Percentiles rank a stretch among this genome's conserved stretches.
Evolutionary conservation across 306 rosid species (phyloP).

Genomic region (Vicia villosa): DNA sequence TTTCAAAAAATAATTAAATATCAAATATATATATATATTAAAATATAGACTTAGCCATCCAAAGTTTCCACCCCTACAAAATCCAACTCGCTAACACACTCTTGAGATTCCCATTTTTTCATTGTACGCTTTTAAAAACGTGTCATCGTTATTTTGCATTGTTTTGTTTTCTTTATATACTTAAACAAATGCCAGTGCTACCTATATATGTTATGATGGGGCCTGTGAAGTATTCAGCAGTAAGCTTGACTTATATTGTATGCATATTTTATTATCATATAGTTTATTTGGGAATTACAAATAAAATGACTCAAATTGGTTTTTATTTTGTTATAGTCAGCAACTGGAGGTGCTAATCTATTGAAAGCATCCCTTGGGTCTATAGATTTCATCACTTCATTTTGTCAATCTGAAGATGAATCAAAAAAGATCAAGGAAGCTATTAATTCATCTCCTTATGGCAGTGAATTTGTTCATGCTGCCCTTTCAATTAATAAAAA

Average conservation of each 20-base stretch:
- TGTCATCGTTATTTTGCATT: slow-evolving; percentile 10
- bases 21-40: no score
- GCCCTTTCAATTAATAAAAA: slow-evolving; percentile 84
- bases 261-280: slow-evolving; percentile 15
- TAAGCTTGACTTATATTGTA: background rate
- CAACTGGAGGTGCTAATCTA: slow-evolving; percentile 57
- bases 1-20: no score
- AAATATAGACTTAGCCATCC: no score
- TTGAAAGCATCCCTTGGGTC: slow-evolving; percentile 91
- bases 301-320: slow-evolving; percentile 41
- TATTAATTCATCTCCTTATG: slow-evolving; percentile 75
- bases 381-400: slow-evolving; percentile 89
- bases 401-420: slow-evolving; percentile 70
- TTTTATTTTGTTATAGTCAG: slow-evolving; percentile 62
- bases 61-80: no score
- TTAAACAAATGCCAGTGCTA: slow-evolving; percentile 19
- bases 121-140: background rate
- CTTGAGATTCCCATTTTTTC: slow-evolving; percentile 16
- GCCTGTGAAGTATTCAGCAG: background rate
- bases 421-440: slow-evolving; percentile 81
- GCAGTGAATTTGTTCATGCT: slow-evolving; percentile 92
- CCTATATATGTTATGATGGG: background rate
- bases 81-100: no score
- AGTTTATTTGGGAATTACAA: slow-evolving; percentile 25
- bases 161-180: background rate